Evolutionary conservation across 176 grass and related monocot genomes (phyloP), one percentile per base, ranked within the genome.

Genomic region (Pontederia crassipes): DNA sequence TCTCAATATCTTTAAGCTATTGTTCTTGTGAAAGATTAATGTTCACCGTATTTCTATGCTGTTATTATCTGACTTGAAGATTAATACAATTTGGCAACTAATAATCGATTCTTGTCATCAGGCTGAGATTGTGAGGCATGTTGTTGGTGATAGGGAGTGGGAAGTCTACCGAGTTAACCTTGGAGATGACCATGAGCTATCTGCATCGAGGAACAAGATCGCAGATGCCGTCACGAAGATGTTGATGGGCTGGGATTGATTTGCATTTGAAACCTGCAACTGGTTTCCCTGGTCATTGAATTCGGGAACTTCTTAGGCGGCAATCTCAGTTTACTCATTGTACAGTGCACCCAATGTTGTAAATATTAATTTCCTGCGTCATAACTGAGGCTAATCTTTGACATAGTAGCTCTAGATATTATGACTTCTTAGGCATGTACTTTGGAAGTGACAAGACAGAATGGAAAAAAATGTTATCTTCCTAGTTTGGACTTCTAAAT

Each of bases 101-200:
- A 62, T 8, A 16, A 16, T 48, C 8, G 10, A 16, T 52, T 28
- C n/a, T 24, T 11, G 17, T 35, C 8, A 17, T 27, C 32, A 69
- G 66, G 66, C 66, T 13, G 66, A 69, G 35, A 69, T 69, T 56
- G 66, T 51, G n/a, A 57, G 66, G 66, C 66, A 69, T 69, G 66
- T 57, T 17, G 10, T 46, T 2, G 66, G 53, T n/a, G 66, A 69
- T 17, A 69, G 66, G 29, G 66, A 69, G 27, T 69, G 66, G 66
- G 66, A 69, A 20, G 52, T 69, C 11, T 57, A 69, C 66, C 35
- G 66, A 24, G 16, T 68, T 45, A 28, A 68, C 29, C 66, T 68
- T 0, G 66, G 51, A 10, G 52, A 68, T 17, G 66, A 69, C 27
- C 52, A 56, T 8, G 66, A 69, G 17, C 66, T 57, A 14, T 18